These are phyloP conservation scores for Chenopodium suecicum DNA, from an alignment of 148 eudicot species.

Conservation along the genomic window DNA sequence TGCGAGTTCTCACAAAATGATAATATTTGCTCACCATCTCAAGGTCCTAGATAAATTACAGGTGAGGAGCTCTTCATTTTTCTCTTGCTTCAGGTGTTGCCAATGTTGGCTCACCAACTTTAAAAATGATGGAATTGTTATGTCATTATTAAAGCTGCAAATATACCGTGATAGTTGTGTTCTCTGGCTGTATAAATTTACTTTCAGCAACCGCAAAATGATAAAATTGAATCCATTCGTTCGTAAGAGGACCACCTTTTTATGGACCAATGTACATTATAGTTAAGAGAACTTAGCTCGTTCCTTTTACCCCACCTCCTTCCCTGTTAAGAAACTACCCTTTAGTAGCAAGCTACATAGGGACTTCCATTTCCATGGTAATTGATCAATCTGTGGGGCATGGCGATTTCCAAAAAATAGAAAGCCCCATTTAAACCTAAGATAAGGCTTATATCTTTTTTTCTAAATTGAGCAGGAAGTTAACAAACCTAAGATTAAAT, in stretches of 20 bases:
- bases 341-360: neutral
- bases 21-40: conserved; percentile 93
- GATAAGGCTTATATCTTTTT: neutral
- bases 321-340: neutral
- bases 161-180: neutral
- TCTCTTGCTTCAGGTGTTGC: neutral
- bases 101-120: neutral
- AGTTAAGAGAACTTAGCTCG: neutral
- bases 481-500: neutral
- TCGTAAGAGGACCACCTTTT: neutral
- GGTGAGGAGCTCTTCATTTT: conserved; percentile 45
- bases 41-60: conserved; percentile 85
- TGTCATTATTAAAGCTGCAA: neutral
- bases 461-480: neutral
- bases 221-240: no score
- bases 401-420: neutral
- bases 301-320: neutral
- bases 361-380: neutral
- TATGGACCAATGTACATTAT: neutral
- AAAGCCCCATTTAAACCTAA: neutral
- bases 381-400: neutral
- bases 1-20: conserved; percentile 78
- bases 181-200: neutral
- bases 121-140: no score
- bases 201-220: neutral